phyloP scores from a whole-genome alignment of 352 stramenopile species.

The Phytophthora syringae region DNA sequence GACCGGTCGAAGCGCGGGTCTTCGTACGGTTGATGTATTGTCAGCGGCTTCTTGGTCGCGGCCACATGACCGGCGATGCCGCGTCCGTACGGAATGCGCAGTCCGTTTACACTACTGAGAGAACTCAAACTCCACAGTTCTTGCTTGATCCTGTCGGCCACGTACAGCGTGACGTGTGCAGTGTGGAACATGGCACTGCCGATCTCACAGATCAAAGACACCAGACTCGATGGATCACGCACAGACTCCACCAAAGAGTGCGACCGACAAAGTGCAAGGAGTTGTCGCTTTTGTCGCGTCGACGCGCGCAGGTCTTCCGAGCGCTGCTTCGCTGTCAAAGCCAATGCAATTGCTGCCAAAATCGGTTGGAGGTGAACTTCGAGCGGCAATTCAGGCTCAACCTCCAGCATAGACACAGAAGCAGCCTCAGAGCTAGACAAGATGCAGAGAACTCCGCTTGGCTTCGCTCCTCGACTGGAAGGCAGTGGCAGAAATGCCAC shows the following conservation, averaged over 20 bases:
- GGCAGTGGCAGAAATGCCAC: conserved; percentile 64
- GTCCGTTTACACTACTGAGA: conserved; percentile 71
- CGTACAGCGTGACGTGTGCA: conserved; percentile 70
- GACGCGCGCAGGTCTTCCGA: conserved; percentile 66
- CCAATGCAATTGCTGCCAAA: conserved; percentile 49
- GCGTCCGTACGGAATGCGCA: conserved; percentile 73
- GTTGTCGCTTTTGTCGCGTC: conserved; percentile 70
- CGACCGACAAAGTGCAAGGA: conserved; percentile 68
- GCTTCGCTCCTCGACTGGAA: conserved; percentile 37
- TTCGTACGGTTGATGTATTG: conserved; percentile 77
- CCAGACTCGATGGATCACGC: conserved; percentile 70
- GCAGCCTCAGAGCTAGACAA: conserved; percentile 20
- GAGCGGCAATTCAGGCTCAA: conserved; percentile 16
- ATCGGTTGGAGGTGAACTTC: conserved; percentile 56
- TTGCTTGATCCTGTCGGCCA: conserved; percentile 76
- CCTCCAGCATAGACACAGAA: conserved; percentile 29
- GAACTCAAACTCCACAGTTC: conserved; percentile 81
- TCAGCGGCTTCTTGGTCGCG: conserved; percentile 58
- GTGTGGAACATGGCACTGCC: conserved; percentile 77
- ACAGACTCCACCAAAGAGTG: conserved; percentile 74
- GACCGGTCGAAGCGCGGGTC: conserved; percentile 81
- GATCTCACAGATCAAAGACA: conserved; percentile 78
- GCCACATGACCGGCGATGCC: conserved; percentile 83
- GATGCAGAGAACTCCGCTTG: conserved; percentile 56
- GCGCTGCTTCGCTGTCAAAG: conserved; percentile 57